These are phyloP conservation scores for Alternaria longipes DNA, from an alignment of 2,329 filamentous ascomycete genomes.

Conservation along the genomic window DNA sequence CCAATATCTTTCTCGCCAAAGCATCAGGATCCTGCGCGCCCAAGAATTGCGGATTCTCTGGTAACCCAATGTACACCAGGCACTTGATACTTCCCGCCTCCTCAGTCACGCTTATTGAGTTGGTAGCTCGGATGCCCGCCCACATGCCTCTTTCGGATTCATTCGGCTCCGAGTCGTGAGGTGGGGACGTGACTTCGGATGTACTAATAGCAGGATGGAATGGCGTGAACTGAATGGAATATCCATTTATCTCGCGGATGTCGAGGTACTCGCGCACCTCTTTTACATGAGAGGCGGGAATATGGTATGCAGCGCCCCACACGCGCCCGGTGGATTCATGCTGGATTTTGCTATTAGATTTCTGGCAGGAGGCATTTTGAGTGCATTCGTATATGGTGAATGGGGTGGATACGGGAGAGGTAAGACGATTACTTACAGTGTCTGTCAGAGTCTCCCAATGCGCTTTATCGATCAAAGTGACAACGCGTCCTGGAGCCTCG, in stretches of 20 bases:
- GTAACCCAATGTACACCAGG: slow-evolving; percentile 94
- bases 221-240: slow-evolving; percentile 88
- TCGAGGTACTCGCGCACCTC: slow-evolving; percentile 92
- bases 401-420: slow-evolving; percentile 19
- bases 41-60: slow-evolving; percentile 90
- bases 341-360: slow-evolving; percentile 12
- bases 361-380: not conserved
- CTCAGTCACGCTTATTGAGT: not conserved
- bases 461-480: slow-evolving; percentile 84
- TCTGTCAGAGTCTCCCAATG: slow-evolving; percentile 81
- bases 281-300: slow-evolving; percentile 73
- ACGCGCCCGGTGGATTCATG: slow-evolving; percentile 68
- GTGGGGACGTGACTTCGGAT: slow-evolving; percentile 35
- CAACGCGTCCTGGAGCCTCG: slow-evolving; percentile 85
- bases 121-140: slow-evolving; percentile 49
- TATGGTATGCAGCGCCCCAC: slow-evolving; percentile 94
- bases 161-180: not conserved
- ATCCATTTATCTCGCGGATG: slow-evolving; percentile 96
- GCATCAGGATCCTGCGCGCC: slow-evolving; percentile 80
- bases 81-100: slow-evolving; percentile 46
- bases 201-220: slow-evolving; percentile 70
- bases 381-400: slow-evolving; percentile 36
- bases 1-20: slow-evolving; percentile 82
- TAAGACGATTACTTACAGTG: slow-evolving; percentile 57
- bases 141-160: slow-evolving; percentile 23